Evolutionary conservation across 306 rosid species (phyloP), one percentile per base, ranked within the genome.

Genomic region (Glycyrrhiza uralensis): DNA sequence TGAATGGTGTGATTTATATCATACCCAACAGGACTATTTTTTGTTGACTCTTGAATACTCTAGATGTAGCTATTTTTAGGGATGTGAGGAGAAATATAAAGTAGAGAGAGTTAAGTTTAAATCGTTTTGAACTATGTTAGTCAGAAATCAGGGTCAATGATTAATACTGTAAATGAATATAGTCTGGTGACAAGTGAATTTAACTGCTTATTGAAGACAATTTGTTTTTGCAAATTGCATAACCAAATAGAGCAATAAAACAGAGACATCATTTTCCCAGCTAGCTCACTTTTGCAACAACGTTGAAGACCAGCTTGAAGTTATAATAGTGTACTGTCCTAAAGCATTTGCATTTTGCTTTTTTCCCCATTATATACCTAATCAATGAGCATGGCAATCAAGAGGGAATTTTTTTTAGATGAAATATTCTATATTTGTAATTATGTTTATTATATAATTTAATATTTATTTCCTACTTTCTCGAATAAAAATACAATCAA

Each of bases 101-200:
- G n/a, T n/a, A n/a, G n/a, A 65, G 28, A 32, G 26, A 26, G 18
- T 14, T 44, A 30, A 41, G 45, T 33, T 2, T 60, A 6, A 39
- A 41, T 18, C 70, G 12, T 18, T 69, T 56, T 36, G 38, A 17
- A 46, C 76, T 30, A 33, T 49, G 0, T 58, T 6, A 49, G 76
- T 60, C 29, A 60, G 46, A 68, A 59, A 44, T 56, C 62, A 66
- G 36, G 19, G 51, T 76, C 58, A 42, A 46, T 30, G 45, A 42
- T 20, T 38, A 13, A 44, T 47, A n/a, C 14, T 29, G 65, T 42
- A 32, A 12, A 52, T 32, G 7, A 59, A 62, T 4, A 4, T 23
- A 36, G 45, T 71, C 41, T 13, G 45, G 59, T 76, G 78, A 18
- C 50, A n/a, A 26, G 78, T 80, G 36, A 64, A 63, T 76, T 76